Percentiles rank a stretch among this genome's conserved stretches.
Evolutionary conservation across 2,329 filamentous ascomycete genomes (phyloP).

Genomic region (Aspergillus chevalieri): DNA sequence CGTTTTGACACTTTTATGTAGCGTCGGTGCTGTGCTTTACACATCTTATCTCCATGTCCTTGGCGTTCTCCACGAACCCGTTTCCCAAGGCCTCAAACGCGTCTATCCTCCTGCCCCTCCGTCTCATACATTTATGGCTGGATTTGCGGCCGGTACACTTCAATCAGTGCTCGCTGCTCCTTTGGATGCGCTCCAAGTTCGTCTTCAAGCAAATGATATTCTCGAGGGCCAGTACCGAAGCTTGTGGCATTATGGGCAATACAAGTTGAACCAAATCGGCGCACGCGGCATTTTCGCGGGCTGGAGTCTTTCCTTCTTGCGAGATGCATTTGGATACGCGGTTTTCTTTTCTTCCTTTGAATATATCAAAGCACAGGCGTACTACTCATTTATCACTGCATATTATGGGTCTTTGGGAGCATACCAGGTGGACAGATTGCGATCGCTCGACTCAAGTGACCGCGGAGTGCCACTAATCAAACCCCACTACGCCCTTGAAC

Average conservation of each 20-base stretch:
- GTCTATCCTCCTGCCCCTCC: slow-evolving; percentile 55
- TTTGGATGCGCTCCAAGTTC: slow-evolving; percentile 57
- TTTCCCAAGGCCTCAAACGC: slow-evolving; percentile 51
- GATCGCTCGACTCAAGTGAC: slow-evolving; percentile 19
- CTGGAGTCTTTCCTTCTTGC: slow-evolving; percentile 54
- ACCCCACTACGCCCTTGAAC: slow-evolving; percentile 59
- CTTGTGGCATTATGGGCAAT: slow-evolving; percentile 58
- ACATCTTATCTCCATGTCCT: slow-evolving; percentile 58
- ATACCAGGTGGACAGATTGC: slow-evolving; percentile 23
- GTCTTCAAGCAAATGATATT: slow-evolving; percentile 55
- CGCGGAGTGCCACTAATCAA: slow-evolving; percentile 44
- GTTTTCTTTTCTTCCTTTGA: slow-evolving; percentile 60
- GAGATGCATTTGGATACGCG: slow-evolving; percentile 56
- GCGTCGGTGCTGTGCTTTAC: slow-evolving; percentile 57
- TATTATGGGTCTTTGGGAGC: slow-evolving; percentile 47
- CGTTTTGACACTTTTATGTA: slow-evolving; percentile 15
- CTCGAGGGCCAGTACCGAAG: slow-evolving; percentile 54
- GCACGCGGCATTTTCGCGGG: slow-evolving; percentile 57
- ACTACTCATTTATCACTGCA: slow-evolving; percentile 55
- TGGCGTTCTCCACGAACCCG: slow-evolving; percentile 52
- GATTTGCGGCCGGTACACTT: slow-evolving; percentile 53
- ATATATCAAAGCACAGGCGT: slow-evolving; percentile 57
- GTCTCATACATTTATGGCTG: slow-evolving; percentile 51
- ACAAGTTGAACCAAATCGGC: slow-evolving; percentile 56
- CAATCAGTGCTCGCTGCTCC: slow-evolving; percentile 59